Conservation (phyloP, 2,329 filamentous ascomycete species). For the Taxawa tesnikishii region DNA sequence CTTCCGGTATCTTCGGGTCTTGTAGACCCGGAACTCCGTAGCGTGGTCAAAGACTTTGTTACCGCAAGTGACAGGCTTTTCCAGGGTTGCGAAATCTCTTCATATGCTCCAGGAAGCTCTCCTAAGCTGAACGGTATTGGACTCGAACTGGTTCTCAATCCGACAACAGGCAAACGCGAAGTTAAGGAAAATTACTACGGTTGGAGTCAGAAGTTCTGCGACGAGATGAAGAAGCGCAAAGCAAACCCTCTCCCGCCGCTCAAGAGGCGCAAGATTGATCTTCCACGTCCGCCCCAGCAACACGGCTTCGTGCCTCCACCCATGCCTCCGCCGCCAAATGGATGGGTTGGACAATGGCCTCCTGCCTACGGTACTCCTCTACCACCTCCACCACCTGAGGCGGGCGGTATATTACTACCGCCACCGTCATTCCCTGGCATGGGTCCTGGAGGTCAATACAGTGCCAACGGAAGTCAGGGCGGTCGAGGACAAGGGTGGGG, state of each 20-base stretch:
- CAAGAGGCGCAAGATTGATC: constrained; percentile 2
- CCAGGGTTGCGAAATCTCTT: constrained; percentile 3
- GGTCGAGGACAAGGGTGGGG: constrained; percentile 3
- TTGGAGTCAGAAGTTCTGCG: constrained; percentile 4
- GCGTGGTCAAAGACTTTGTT: constrained; percentile 6
- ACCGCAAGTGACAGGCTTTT: constrained; percentile 4
- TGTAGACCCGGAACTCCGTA: constrained; percentile 7
- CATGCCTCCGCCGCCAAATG: not conserved
- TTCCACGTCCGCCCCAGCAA: constrained; percentile 1
- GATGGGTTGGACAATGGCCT: no score
- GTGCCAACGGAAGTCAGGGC: constrained; percentile 1
- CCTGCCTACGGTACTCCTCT: not conserved
- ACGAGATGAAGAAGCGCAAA: constrained; percentile 5
- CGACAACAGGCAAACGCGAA: constrained; percentile 2
- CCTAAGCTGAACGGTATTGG: constrained; percentile 8
- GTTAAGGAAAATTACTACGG: constrained; percentile 8
- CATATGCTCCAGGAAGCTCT: not conserved
- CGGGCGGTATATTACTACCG: constrained; percentile 1
- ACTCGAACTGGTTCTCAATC: constrained; percentile 3
- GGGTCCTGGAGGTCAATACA: constrained; percentile 1
- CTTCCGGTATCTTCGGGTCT: not conserved
- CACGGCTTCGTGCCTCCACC: not conserved
- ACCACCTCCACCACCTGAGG: not conserved
- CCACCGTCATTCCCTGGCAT: not conserved
- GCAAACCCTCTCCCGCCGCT: not conserved